Evolutionary conservation across 176 grass and related monocot genomes (phyloP).

Genomic region (Oryza glaberrima): DNA sequence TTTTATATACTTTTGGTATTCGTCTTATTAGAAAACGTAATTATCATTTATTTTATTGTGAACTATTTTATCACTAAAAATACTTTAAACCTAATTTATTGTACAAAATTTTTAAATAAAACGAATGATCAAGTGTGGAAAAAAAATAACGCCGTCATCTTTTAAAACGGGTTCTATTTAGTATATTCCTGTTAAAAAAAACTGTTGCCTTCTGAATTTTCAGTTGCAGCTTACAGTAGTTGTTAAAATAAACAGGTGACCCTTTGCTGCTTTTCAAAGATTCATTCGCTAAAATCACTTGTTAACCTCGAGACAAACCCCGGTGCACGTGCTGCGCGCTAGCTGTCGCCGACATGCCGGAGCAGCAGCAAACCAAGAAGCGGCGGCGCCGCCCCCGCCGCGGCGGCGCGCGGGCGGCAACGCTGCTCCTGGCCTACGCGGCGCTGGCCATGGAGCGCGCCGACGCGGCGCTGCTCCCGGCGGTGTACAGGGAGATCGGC

Average conservation of each 20-base stretch:
- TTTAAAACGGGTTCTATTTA: no score
- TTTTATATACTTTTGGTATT: no score
- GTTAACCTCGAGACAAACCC: neutral
- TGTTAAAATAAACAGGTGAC: neutral
- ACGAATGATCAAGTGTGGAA: no score
- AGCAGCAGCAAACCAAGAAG: slow-evolving; percentile 38
- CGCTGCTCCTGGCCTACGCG: slow-evolving; percentile 64
- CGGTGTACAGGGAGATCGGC: slow-evolving; percentile 85
- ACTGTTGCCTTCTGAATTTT: no score
- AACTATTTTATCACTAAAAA: no score
- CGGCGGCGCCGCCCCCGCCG: neutral
- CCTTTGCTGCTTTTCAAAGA: slow-evolving; percentile 39
- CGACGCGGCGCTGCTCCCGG: slow-evolving; percentile 81
- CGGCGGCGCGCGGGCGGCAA: slow-evolving; percentile 34
- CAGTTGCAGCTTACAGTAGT: no score
- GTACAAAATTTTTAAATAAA: no score
- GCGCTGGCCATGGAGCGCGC: slow-evolving; percentile 86
- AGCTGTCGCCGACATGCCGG: slow-evolving; percentile 16
- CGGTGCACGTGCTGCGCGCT: neutral
- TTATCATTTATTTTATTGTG: no score
- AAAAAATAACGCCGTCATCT: no score
- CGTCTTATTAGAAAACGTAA: no score
- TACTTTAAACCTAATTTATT: no score
- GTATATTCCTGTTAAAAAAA: no score
- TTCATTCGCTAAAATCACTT: neutral